phyloP scores from a whole-genome alignment of 305 asterid genomes.

The Plantago coronopus region DNA sequence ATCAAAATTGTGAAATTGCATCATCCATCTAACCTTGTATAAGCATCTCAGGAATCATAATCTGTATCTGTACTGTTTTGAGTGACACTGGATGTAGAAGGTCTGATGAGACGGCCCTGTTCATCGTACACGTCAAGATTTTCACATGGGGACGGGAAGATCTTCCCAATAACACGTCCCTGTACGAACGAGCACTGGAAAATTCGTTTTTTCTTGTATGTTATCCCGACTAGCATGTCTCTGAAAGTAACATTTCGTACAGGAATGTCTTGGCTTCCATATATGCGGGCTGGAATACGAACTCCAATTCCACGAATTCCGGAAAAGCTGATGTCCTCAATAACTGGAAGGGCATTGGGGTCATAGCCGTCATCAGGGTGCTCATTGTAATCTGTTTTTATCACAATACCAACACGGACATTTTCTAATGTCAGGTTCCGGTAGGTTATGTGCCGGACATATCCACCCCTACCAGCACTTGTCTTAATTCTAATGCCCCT shows the following conservation, averaged over 20 bases:
- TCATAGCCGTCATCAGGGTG: constrained; percentile 79
- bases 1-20: constrained; percentile 10
- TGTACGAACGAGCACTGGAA: constrained; percentile 84
- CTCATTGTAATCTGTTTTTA: constrained; percentile 86
- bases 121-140: constrained; percentile 77
- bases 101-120: constrained; percentile 47
- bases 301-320: constrained; percentile 74
- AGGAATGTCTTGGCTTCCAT: constrained; percentile 68
- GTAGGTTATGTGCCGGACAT: constrained; percentile 57
- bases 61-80: constrained; percentile 44
- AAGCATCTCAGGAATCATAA: constrained; percentile 46
- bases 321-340: constrained; percentile 57
- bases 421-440: constrained; percentile 67
- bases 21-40: not conserved
- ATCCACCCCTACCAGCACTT: constrained; percentile 81
- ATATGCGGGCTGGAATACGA: constrained; percentile 81
- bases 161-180: constrained; percentile 78
- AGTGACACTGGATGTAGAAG: constrained; percentile 29
- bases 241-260: constrained; percentile 59
- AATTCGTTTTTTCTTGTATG: constrained; percentile 83
- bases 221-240: constrained; percentile 73
- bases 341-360: constrained; percentile 72
- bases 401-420: constrained; percentile 84
- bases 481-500: constrained; percentile 87
- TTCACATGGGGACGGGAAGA: constrained; percentile 78